A percentile compares a stretch with the other conserved stretches of the same genome.
phyloP scores from a whole-genome alignment of 2,329 filamentous ascomycete genomes.

The Ceratocystis harringtonii region DNA sequence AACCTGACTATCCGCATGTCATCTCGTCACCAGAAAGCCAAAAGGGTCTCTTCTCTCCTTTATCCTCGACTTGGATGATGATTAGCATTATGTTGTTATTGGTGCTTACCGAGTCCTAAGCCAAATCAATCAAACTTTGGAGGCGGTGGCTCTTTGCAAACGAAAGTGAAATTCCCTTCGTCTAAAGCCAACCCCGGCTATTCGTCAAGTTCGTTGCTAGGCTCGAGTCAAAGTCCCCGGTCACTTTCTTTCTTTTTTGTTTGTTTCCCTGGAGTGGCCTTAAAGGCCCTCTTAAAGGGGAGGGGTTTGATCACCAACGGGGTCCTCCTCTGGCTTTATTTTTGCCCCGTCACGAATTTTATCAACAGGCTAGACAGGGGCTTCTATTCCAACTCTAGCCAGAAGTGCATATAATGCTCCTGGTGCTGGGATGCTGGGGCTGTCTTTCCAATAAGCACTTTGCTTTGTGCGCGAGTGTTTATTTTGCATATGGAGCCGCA shows the following conservation, averaged over 20 bases:
- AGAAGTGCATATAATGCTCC: too few species aligned
- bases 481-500: too few species aligned
- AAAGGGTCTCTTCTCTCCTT: not conserved
- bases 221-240: slow-evolving; percentile 1
- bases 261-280: not conserved
- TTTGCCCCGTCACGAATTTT: not conserved
- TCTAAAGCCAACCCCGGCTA: slow-evolving; percentile 2
- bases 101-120: not conserved
- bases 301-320: not conserved
- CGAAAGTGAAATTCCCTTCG: slow-evolving; percentile 1
- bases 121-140: slow-evolving; percentile 1
- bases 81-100: not conserved
- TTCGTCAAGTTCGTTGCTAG: not conserved
- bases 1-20: not conserved
- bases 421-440: too few species aligned
- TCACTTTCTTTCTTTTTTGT: not conserved
- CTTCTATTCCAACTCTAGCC: not conserved
- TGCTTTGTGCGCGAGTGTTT: too few species aligned
- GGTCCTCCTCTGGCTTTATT: not conserved
- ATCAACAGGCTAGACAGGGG: not conserved
- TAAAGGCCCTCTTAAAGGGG: not conserved
- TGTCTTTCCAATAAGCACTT: too few species aligned
- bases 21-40: not conserved
- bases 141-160: slow-evolving; percentile 2
- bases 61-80: not conserved